Base-by-base conservation (phyloP, 805 yeast species). In the Dipodascus geniculatus region DNA sequence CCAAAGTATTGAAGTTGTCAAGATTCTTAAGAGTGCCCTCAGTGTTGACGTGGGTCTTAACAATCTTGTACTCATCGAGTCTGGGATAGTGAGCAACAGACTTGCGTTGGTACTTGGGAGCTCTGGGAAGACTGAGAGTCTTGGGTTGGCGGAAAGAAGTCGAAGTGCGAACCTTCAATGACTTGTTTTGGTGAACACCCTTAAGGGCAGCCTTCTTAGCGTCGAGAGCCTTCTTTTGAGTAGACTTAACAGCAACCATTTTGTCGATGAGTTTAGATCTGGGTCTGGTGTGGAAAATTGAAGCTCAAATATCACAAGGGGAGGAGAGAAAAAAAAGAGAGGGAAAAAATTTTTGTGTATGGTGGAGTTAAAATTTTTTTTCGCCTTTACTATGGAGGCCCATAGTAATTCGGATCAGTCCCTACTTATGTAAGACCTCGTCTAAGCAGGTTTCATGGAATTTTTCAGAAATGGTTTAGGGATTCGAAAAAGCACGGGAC, bases 11-110 rank as follows among this genome's bases (percentile, higher is more conserved):
- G 79, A 95, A 88, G 74, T 89, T 96, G 82, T 93, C 99, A 72
- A 93, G 96, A 82, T 88, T 87, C 86, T 93, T 91, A 87, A 93
- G 89, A 72, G 99, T 96, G 66, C 96, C 87, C 82, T 93, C 99
- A 68, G 96, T 82, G 74, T 91, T 91, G 77, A 91, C 83, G 80
- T 97, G 97, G 68, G 87, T 79, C 75, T 87, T 85, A 72, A 93
- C 83, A 72, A 89, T 77, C 79, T 87, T 88, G 93, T 86, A 85
- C 70, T 95, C 86, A 75, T 93, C 99, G 72, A 87, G 75, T 83
- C 98, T 93, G 78, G 85, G 82, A 84, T 84, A 85, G 81, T 93
- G 98, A 71, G 97, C 96, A 69, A 93, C 96, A 67, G 96, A 75
- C 82, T 88, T 93, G 75, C 87, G 77, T 69, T 95, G 87, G 79